Evolutionary conservation across 768 basidiomycete species (phyloP), one percentile per base, ranked within the genome.

Genomic region (Artomyces pyxidatus): DNA sequence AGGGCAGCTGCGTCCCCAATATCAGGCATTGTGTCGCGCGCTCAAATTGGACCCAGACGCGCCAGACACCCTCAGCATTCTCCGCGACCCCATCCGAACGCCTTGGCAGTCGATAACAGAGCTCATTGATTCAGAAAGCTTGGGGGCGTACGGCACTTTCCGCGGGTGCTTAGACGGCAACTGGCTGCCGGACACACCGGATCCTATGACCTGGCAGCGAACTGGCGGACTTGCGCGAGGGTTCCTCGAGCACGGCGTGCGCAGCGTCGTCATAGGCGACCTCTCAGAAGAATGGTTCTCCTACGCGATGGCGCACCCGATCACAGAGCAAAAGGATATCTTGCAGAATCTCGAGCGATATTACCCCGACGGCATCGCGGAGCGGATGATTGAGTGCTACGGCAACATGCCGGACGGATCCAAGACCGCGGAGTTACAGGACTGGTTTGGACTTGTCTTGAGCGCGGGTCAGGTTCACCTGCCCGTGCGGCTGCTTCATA

Each of bases 221-320:
- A 72, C 71, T 1, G 83, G 85, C 3, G 70, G 65, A 1, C 70
- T 90, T 45, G 81, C 81, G 0, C 63, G 63, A 9, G 73, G 68
- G 1, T 70, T 88, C 11, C 63, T 59, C 39, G 74, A 68, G 17
- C 79, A 76, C 17, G 85, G 86, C 2, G 70, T 87, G 39, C 72
- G 68, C 35, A 77, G 74, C 58, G 67, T 88, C 49, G 67, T 80
- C 43, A 65, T 83, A n/a, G 86, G 87, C 8, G 81, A 85, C 47
- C 70, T 86, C 43, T 71, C 68, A 14, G 83, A 88, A 56, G 85
- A 88, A 61, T 88, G 85, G 85, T 85, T 79, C 61, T 71, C 87
- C 44, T 88, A 87, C 56, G 76, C 83, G 12, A 80, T 87, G 55
- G 77, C 83, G 4, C 78, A 85, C 60, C 76, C 79, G 0, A 73